Base-by-base conservation (phyloP, 805 yeast genomes). In the Yarrowia osloensis region DNA sequence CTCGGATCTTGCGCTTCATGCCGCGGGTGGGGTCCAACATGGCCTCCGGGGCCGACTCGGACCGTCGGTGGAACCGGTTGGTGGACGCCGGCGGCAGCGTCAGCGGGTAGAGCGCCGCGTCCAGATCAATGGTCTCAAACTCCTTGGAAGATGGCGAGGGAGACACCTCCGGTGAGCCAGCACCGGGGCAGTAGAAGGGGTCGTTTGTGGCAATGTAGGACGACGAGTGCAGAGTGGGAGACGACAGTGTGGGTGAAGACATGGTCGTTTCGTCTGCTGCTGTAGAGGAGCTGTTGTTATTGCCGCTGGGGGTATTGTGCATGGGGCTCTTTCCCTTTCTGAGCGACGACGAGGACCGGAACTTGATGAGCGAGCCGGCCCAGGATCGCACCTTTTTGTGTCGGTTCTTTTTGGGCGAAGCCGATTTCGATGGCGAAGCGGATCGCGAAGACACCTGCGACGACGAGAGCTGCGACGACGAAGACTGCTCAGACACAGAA, bases 41-140 rank as follows among this genome's bases (percentile, higher is more conserved):
- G 62, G 81, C 77, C 35, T 84, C 86, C 7, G 87, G 87, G 0
- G 88, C 87, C 46, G 85, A 81, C 73, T 84, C 88, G 1, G 86
- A 78, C 67, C 87, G 78, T 71, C 86, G 78, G 72, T 84, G 87
- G 6, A 76, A 70, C 37, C 70, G 67, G 49, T 49, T 12, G 68
- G 28, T 35, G 68, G 47, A 26, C 19, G 50, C 59, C 42, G 67
- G 65, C 33, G 57, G 61, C 71, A 13, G 42, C 9, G 65, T 66
- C 55, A 55, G 67, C 28, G 80, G 74, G 47, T 79, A 81, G 26
- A 82, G 76, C 12, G 86, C 86, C 31, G 82, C 82, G 69, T 85
- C 88, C 57, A 85, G 74, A 70, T 85, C 87, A 26, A 85, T 86
- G 26, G 82, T 77, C 69, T 31, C 73, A 69, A 12, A 74, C 74